These are phyloP conservation scores for Mitragyna speciosa DNA, from an alignment of 257 asterid species.

Conservation along the genomic window DNA sequence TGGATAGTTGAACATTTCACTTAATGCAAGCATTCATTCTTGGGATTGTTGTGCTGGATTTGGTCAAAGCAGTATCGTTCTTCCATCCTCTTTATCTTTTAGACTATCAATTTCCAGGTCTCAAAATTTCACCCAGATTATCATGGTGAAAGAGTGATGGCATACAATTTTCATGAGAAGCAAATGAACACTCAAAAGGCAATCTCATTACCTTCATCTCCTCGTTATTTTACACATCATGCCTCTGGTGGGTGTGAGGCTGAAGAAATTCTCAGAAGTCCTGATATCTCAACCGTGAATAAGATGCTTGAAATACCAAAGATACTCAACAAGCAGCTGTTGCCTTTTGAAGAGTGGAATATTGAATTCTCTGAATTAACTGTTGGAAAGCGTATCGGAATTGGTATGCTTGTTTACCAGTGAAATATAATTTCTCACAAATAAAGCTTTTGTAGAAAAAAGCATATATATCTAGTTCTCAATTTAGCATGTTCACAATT, in stretches of 20 bases:
- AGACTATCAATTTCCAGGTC: conserved; percentile 45
- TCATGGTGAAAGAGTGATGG: conserved; percentile 47
- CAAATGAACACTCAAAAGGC: conserved; percentile 61
- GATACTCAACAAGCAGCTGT: conserved; percentile 68
- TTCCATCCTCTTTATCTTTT: not conserved
- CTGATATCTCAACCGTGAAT: conserved; percentile 56
- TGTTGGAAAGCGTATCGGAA: conserved; percentile 85
- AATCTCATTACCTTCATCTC: conserved; percentile 85
- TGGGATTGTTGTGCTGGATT: conserved; percentile 1
- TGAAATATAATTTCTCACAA: not conserved
- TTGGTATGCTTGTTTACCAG: conserved; percentile 50
- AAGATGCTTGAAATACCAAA: conserved; percentile 71
- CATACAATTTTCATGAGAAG: conserved; percentile 44
- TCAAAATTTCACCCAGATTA: conserved; percentile 56
- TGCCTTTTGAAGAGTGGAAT: conserved; percentile 85
- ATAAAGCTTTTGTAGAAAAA: not conserved
- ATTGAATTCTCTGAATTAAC: conserved; percentile 78
- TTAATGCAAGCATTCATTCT: not conserved
- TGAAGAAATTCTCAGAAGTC: conserved; percentile 35
- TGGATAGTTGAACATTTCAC: too few relatives aligned
- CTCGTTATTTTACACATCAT: conserved; percentile 51
- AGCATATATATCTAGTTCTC: not conserved
- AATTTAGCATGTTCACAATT: not conserved
- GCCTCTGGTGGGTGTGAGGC: conserved; percentile 47
- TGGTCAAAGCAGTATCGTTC: not conserved